These are phyloP conservation scores for Irpex sp. DNA, from an alignment of 1,284 basidiomycete genomes.

Conservation along the genomic window DNA sequence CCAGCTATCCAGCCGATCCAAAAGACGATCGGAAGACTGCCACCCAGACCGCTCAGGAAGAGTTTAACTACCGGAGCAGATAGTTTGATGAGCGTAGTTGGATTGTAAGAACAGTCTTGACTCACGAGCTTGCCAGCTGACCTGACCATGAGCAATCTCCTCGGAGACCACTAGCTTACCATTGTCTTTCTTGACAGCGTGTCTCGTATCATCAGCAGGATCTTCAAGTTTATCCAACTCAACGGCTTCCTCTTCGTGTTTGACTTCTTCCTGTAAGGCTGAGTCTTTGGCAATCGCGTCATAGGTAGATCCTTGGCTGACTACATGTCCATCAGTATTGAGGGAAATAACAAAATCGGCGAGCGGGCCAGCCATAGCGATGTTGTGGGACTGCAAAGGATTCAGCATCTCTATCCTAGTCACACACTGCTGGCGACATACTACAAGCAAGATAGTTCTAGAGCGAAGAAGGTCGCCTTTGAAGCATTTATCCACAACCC, in stretches of 20 bases:
- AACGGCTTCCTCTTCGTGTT: slow-evolving; percentile 34
- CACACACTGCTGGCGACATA: slow-evolving; percentile 26
- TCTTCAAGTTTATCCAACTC: slow-evolving; percentile 35
- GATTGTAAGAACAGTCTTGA: slow-evolving; percentile 5
- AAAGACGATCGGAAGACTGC: slow-evolving; percentile 24
- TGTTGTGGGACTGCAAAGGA: slow-evolving; percentile 22
- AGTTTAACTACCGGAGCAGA: slow-evolving; percentile 18
- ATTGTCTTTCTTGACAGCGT: slow-evolving; percentile 22
- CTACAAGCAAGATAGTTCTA: slow-evolving; percentile 69
- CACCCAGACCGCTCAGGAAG: slow-evolving; percentile 26
- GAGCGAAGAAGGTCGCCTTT: slow-evolving; percentile 59
- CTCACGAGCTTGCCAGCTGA: slow-evolving; percentile 40
- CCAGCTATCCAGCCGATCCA: slow-evolving; percentile 26
- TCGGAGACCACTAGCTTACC: slow-evolving; percentile 53
- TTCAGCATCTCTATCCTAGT: too few relatives aligned
- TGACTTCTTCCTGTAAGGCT: slow-evolving; percentile 27
- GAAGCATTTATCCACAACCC: slow-evolving; percentile 75
- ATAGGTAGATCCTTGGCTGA: slow-evolving; percentile 39
- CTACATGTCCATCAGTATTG: slow-evolving; percentile 41
- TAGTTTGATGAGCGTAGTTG: neutral
- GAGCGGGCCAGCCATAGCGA: slow-evolving; percentile 57
- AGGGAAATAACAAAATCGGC: slow-evolving; percentile 60
- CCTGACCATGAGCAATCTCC: slow-evolving; percentile 52
- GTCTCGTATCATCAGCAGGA: slow-evolving; percentile 14
- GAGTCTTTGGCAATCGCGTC: slow-evolving; percentile 37